phyloP scores from a whole-genome alignment of 805 yeast species.

The baker's yeast (Saccharomyces cerevisiae) region DNA sequence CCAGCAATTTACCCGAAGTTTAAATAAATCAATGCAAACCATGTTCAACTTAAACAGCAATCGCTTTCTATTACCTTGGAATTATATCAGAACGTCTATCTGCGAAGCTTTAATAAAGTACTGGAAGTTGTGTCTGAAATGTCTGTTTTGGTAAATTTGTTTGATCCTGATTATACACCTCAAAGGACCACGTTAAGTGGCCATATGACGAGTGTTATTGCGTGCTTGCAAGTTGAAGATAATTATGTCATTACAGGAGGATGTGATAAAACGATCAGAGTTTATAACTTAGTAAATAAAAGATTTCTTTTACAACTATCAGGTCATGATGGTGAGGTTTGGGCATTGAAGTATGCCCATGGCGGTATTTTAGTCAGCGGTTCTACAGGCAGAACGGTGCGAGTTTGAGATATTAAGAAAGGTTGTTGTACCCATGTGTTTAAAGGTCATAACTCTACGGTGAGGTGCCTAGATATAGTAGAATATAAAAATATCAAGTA shows the following conservation, averaged over 20 bases:
- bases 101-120: not conserved
- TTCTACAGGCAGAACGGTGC: constrained; percentile 79
- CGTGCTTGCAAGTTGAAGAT: constrained; percentile 88
- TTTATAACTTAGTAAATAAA: constrained; percentile 74
- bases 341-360: constrained; percentile 91
- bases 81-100: not conserved
- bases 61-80: too few relatives aligned
- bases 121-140: not conserved
- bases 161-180: constrained; percentile 62
- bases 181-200: constrained; percentile 56
- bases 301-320: constrained; percentile 48
- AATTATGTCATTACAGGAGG: constrained; percentile 88
- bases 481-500: constrained; percentile 61
- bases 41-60: too few relatives aligned
- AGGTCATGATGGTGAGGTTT: constrained; percentile 91
- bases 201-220: constrained; percentile 76
- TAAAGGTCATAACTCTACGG: constrained; percentile 87
- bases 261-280: constrained; percentile 74
- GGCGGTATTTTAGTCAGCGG: constrained; percentile 73
- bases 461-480: constrained; percentile 79
- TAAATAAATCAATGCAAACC: too few relatives aligned
- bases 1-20: too few relatives aligned
- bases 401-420: constrained; percentile 84
- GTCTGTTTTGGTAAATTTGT: constrained; percentile 61
- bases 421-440: constrained; percentile 88